Evolutionary conservation across 345 rosid species (phyloP).

Genomic region (Passiflora organensis): DNA sequence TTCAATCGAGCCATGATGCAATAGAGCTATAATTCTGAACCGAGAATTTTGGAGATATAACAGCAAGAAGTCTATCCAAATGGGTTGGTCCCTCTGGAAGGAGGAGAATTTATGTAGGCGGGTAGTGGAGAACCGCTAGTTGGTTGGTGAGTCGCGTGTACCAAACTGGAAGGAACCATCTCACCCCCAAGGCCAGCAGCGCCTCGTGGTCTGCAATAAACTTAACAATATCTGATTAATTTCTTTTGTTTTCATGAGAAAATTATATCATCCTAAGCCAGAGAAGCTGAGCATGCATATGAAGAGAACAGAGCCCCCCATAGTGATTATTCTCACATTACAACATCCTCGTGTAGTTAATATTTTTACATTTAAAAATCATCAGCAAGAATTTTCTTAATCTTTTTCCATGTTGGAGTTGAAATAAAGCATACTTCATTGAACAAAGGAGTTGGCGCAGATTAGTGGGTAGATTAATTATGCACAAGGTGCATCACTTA

Average conservation of each 20-base stretch:
- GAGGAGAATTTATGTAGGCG: slow-evolving; percentile 27
- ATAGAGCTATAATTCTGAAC: no score
- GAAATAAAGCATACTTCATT: not conserved
- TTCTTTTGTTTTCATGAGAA: not conserved
- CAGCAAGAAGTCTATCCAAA: slow-evolving; percentile 31
- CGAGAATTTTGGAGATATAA: no score
- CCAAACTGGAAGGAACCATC: slow-evolving; percentile 16
- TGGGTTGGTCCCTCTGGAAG: slow-evolving; percentile 49
- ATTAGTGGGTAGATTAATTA: no score
- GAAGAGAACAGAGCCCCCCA: not conserved
- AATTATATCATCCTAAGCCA: not conserved
- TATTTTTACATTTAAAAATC: not conserved
- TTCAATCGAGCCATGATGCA: no score
- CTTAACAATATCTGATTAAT: not conserved
- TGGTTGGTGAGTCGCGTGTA: slow-evolving; percentile 24
- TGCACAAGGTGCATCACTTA: no score
- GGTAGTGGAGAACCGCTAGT: slow-evolving; percentile 28
- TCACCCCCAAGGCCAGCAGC: slow-evolving; percentile 21
- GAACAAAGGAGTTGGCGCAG: not conserved
- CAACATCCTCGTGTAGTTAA: no score
- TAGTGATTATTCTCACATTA: not conserved
- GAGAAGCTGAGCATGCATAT: not conserved
- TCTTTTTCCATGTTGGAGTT: not conserved
- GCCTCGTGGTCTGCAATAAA: slow-evolving; percentile 36
- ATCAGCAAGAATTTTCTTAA: not conserved